Percentiles rank a stretch among this genome's conserved stretches.
phyloP scores from a whole-genome alignment of 208 protist species.

The Spongospora subterranea region DNA sequence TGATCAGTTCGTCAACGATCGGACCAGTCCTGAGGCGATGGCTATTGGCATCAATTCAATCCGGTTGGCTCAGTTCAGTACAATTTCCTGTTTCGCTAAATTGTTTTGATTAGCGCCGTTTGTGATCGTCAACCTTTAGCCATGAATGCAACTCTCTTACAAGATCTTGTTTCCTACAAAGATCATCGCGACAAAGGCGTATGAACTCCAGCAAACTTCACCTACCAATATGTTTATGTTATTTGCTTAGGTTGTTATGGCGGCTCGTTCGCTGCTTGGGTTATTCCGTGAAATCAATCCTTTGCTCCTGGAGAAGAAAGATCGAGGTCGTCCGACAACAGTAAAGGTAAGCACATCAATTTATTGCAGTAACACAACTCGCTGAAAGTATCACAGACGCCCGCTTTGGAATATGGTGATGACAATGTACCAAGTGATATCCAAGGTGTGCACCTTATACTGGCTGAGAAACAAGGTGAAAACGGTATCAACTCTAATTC shows the following conservation, averaged over 20 bases:
- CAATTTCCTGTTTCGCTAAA: neutral
- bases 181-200: constrained; percentile 51
- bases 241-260: constrained; percentile 12
- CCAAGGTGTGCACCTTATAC: constrained; percentile 8
- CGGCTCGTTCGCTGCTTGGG: neutral
- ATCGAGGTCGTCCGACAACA: constrained; percentile 19
- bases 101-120: neutral
- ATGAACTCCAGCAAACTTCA: neutral
- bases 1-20: constrained; percentile 52
- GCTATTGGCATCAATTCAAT: constrained; percentile 43
- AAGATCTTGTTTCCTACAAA: constrained; percentile 21
- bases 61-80: neutral
- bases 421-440: neutral
- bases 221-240: neutral
- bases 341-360: no score
- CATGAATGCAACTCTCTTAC: neutral
- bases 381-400: no score
- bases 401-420: neutral
- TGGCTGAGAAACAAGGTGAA: neutral
- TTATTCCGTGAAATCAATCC: constrained; percentile 31
- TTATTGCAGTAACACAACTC: no score
- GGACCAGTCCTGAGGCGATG: constrained; percentile 11
- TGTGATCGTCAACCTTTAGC: constrained; percentile 1
- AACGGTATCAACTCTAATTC: neutral
- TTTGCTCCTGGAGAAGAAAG: constrained; percentile 46